Evolutionary conservation across 2,329 filamentous ascomycete genomes (phyloP).

Genomic region (Verticillium alfalfae): DNA sequence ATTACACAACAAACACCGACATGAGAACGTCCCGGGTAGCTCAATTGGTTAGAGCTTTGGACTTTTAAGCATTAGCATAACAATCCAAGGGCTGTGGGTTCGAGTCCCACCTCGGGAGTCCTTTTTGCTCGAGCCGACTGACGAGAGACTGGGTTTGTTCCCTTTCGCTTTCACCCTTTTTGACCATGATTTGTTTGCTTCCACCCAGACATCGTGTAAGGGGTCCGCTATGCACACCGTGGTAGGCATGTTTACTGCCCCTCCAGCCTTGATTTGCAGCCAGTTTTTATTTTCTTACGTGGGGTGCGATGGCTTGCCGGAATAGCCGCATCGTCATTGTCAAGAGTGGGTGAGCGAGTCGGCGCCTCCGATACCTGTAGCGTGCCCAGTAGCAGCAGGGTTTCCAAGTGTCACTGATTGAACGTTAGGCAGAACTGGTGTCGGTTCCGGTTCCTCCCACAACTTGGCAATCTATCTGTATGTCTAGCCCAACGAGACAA

Average conservation of each 20-base stretch:
- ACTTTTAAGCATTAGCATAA: constrained; percentile 3
- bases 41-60: constrained; percentile 8
- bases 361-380: not conserved
- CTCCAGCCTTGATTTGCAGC: not conserved
- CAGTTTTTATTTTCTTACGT: not conserved
- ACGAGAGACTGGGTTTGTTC: too few species aligned
- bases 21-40: not conserved
- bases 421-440: too few species aligned
- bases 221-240: too few species aligned
- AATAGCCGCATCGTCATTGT: not conserved
- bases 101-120: constrained; percentile 5
- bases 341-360: not conserved
- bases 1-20: too few species aligned
- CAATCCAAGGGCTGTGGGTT: constrained; percentile 8
- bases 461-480: too few species aligned
- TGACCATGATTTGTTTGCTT: not conserved
- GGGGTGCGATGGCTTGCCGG: not conserved
- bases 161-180: not conserved
- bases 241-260: not conserved
- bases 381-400: not conserved
- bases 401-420: not conserved
- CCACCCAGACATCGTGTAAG: too few species aligned
- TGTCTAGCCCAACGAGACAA: too few species aligned
- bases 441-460: too few species aligned
- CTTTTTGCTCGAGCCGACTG: too few species aligned